These are phyloP conservation scores for Ophiostoma populinum DNA, from an alignment of 2,329 filamentous ascomycete species.

Conservation along the genomic window DNA sequence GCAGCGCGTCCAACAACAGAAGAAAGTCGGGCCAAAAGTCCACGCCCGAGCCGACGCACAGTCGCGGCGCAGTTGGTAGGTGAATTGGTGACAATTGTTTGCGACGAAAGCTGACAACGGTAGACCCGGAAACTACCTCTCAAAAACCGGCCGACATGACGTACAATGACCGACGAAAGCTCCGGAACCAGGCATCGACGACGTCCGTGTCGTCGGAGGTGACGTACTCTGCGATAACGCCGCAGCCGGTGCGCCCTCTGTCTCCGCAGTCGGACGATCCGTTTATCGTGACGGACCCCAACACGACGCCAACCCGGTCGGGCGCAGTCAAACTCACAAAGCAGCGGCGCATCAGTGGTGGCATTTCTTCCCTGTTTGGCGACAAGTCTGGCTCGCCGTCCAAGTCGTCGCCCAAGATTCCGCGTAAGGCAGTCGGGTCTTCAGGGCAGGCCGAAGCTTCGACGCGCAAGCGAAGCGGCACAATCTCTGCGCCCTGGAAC, in stretches of 20 bases:
- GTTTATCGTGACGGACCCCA: neutral
- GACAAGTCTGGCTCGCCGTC: conserved; percentile 3
- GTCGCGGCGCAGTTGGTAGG: too few species aligned
- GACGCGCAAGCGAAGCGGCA: neutral
- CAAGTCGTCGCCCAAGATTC: conserved; percentile 2
- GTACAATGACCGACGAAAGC: conserved; percentile 4
- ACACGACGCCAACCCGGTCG: neutral
- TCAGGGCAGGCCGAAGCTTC: neutral
- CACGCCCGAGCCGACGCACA: too few species aligned
- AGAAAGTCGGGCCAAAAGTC: too few species aligned
- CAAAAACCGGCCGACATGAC: conserved; percentile 6
- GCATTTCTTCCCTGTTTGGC: conserved; percentile 6
- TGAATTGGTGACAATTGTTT: neutral
- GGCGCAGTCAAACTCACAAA: conserved; percentile 4
- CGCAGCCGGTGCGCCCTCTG: conserved; percentile 5
- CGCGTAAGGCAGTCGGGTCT: conserved; percentile 4
- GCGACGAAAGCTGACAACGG: neutral
- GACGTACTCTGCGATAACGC: conserved; percentile 2
- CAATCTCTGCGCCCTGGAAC: neutral
- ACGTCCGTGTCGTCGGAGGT: conserved; percentile 6
- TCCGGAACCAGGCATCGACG: conserved; percentile 4
- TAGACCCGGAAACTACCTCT: neutral
- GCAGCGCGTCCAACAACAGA: conserved; percentile 9
- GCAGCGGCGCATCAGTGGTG: conserved; percentile 4
- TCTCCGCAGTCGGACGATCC: conserved; percentile 4